Evolutionary conservation across 108 stramenopile species (phyloP).

Genomic region (Cyclotella kingstonii): DNA sequence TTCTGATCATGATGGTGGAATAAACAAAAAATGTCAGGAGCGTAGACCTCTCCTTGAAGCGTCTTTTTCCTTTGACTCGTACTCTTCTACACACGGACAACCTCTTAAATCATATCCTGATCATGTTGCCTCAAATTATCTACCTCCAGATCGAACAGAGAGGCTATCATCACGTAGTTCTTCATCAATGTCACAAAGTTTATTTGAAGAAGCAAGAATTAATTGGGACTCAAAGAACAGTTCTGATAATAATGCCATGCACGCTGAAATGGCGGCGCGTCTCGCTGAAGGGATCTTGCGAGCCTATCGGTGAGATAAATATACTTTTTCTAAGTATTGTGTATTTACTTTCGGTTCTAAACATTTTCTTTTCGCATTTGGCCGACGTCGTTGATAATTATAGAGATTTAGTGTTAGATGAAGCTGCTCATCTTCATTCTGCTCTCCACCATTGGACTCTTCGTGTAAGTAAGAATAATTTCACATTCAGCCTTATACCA

Average conservation of each 20-base stretch:
- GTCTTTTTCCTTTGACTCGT: conserved; percentile 10
- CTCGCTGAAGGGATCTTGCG: conserved; percentile 81
- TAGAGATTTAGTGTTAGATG: conserved; percentile 76
- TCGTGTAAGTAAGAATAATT: conserved; percentile 1
- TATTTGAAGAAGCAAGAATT: not conserved
- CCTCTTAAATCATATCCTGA: conserved; percentile 4
- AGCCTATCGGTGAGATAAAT: conserved; percentile 46
- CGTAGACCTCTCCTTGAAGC: not conserved
- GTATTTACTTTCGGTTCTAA: not conserved
- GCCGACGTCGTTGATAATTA: not conserved
- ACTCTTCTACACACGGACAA: not conserved
- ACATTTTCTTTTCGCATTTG: not conserved
- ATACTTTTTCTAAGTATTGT: not conserved
- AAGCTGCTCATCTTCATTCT: conserved; percentile 71
- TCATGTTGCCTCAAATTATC: conserved; percentile 1
- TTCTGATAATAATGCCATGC: conserved; percentile 2
- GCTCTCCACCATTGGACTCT: conserved; percentile 72
- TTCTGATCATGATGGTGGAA: not conserved
- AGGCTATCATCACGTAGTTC: not conserved
- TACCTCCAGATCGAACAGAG: not conserved
- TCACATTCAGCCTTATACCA: not conserved
- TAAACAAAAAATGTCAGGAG: not conserved
- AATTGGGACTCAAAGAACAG: not conserved
- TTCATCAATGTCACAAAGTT: not conserved
- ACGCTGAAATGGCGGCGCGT: conserved; percentile 73